Evolutionary conservation across 495 filamentous ascomycete genomes (phyloP).

Genomic region (Acidomyces sp.): DNA sequence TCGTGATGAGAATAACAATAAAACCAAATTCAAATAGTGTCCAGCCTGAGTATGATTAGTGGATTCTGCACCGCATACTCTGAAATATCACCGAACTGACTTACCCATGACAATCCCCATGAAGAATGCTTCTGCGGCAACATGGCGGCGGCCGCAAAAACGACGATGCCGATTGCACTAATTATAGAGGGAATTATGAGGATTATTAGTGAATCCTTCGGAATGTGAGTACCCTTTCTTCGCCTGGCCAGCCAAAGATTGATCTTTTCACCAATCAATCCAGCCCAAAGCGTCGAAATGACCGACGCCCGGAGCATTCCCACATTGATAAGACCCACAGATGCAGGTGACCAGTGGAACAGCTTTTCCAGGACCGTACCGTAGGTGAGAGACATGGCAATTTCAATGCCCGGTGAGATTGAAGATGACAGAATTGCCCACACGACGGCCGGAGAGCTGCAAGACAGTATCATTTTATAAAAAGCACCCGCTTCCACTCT

Average conservation of each 20-base stretch:
- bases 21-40: conserved; percentile 29
- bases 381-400: conserved; percentile 31
- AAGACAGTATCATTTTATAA: conserved; percentile 26
- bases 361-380: conserved; percentile 27
- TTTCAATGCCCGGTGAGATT: conserved; percentile 26
- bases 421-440: conserved; percentile 29
- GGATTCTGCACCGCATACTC: too few species aligned
- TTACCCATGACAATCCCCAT: conserved; percentile 32
- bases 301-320: conserved; percentile 30
- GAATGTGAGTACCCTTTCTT: not conserved
- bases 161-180: conserved; percentile 21
- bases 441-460: conserved; percentile 30
- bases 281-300: conserved; percentile 29
- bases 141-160: conserved; percentile 30
- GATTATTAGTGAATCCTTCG: conserved; percentile 21
- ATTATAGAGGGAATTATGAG: conserved; percentile 29
- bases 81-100: too few species aligned
- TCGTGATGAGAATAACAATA: conserved; percentile 29
- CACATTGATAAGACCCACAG: conserved; percentile 29
- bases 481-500: conserved; percentile 13
- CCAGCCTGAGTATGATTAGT: too few species aligned
- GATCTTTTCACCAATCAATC: not conserved
- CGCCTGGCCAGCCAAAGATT: not conserved
- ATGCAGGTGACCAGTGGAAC: conserved; percentile 27
- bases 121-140: conserved; percentile 15